Conservation (phyloP, 768 basidiomycete genomes). For the Tulasnella calospora region DNA sequence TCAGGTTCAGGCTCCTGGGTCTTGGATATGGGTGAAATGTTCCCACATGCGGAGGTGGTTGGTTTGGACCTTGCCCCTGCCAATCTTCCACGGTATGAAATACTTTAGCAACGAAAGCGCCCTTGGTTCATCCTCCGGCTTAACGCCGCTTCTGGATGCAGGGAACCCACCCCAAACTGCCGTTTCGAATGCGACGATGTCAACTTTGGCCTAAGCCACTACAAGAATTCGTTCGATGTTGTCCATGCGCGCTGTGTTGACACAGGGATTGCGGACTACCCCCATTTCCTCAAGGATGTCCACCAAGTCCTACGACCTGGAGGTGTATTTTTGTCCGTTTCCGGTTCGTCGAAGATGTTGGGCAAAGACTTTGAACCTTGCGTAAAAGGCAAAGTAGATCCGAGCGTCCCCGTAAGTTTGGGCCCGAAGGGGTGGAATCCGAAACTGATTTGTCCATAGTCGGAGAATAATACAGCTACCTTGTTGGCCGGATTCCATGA, state of each 20-base stretch:
- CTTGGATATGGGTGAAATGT: slow-evolving; percentile 5
- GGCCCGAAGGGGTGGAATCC: neutral
- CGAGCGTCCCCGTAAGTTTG: neutral
- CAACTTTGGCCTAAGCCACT: slow-evolving; percentile 20
- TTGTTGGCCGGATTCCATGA: neutral
- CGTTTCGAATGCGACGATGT: slow-evolving; percentile 22
- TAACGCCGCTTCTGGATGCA: neutral
- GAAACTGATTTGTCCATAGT: neutral
- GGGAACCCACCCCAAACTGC: slow-evolving; percentile 12
- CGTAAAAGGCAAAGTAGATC: neutral
- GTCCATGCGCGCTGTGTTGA: slow-evolving; percentile 10
- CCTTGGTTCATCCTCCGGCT: neutral
- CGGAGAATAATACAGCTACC: neutral
- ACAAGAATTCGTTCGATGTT: slow-evolving; percentile 21
- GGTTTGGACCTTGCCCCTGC: slow-evolving; percentile 23
- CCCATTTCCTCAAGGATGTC: slow-evolving; percentile 5
- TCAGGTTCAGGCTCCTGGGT: slow-evolving; percentile 15
- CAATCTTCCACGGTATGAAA: slow-evolving; percentile 4
- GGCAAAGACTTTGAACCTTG: slow-evolving; percentile 5
- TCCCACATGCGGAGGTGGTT: slow-evolving; percentile 17
- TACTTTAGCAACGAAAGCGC: neutral
- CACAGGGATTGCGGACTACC: slow-evolving; percentile 1
- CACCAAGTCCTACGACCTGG: slow-evolving; percentile 1
- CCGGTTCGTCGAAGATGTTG: neutral
- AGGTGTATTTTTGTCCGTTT: slow-evolving; percentile 13